A percentile compares a stretch with the other conserved stretches of the same genome.
phyloP scores from a whole-genome alignment of 768 basidiomycete species.

The Lactarius quietus region DNA sequence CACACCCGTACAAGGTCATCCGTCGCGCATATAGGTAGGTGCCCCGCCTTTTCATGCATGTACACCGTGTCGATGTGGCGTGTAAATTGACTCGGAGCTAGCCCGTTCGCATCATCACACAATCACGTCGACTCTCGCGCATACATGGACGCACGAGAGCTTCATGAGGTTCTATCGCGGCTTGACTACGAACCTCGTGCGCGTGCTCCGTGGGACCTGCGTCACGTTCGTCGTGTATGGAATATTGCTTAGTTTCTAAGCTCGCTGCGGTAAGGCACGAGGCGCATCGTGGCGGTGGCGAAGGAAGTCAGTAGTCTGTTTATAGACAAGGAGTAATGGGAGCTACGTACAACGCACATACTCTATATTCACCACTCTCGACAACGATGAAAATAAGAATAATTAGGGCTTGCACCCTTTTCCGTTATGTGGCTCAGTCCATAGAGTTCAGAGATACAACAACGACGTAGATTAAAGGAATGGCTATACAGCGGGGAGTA shows the following conservation, averaged over 20 bases:
- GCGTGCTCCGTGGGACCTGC: background rate
- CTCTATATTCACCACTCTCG: too few relatives aligned
- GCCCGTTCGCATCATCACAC: background rate
- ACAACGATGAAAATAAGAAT: too few relatives aligned
- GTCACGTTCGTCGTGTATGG: background rate
- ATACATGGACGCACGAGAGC: background rate
- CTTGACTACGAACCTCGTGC: background rate
- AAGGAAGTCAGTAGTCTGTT: too few relatives aligned
- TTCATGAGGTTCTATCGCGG: background rate
- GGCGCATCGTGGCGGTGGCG: too few relatives aligned
- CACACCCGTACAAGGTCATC: background rate
- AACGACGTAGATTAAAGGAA: too few relatives aligned
- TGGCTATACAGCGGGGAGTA: background rate
- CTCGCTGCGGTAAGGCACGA: background rate
- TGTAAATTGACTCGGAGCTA: background rate
- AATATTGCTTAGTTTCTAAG: background rate
- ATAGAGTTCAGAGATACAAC: too few relatives aligned
- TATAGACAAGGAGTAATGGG: too few relatives aligned
- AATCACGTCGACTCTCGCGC: background rate
- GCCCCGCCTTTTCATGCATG: too few relatives aligned
- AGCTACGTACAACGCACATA: too few relatives aligned
- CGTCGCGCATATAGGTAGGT: too few relatives aligned
- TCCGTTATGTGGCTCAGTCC: too few relatives aligned
- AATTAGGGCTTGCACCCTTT: too few relatives aligned
- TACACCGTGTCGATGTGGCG: background rate